Base-by-base conservation (phyloP, 176 grass and related monocot genomes). In the Carex scoparia region DNA sequence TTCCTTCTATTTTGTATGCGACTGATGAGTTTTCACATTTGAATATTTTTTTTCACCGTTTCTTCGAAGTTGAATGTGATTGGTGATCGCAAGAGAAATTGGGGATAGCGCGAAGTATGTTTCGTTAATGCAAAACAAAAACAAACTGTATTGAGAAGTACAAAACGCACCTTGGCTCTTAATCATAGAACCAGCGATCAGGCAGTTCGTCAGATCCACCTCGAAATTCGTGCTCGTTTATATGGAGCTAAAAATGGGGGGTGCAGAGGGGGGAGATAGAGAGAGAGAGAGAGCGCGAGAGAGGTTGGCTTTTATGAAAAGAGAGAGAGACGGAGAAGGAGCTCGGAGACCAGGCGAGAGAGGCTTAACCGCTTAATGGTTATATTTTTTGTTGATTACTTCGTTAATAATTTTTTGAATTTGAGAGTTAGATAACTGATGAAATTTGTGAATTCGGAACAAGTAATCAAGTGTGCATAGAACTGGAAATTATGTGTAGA, bases 161-260 rank as follows among this genome's bases (percentile, higher is more conserved):
- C 44, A 60, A 61, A 19, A 61, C 61, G 23, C 61, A 63, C 61
- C 61, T 27, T 28, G 61, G 7, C 7, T 63, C 61, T 16, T 62
- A 62, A 63, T 23, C 61, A 63, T 63, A 63, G 19, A 33, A 78
- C 85, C 69, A 23, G 61, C 61, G 55, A n/a, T 68, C 37, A 4
- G 51, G 61, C 11, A 30, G 83, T 37, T 65, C 77, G 80, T 76
- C 37, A 87, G 90, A 89, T 89, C 87, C 87, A 61, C 60, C 81
- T 87, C 73, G 84, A 60, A 83, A 86, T 61, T 71, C 83, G 65
- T 73, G 67, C 84, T 75, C 81, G 73, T 4, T 51, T 51, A 51
- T 51, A 51, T 51, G 10, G 48, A 11, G 48, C 48, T 51, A 51
- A 51, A 51, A 51, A 51, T 51, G 48, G 48, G 48, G 46, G 48